Percentiles rank a stretch among this genome's conserved stretches.
Evolutionary conservation across 371 early-diverging fungal species (phyloP).

Genomic region (Mucor racemosus): DNA sequence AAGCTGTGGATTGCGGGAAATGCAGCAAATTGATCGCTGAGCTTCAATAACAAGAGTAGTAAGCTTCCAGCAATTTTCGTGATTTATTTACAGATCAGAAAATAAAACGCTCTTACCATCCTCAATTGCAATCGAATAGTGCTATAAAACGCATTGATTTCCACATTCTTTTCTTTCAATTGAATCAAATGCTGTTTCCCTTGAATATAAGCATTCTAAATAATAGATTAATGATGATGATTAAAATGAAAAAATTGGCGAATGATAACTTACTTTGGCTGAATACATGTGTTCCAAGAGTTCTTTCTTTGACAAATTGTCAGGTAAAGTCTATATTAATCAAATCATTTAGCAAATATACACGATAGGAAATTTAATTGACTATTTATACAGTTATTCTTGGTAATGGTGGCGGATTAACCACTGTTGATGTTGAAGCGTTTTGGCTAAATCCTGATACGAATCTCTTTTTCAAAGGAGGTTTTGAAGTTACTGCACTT

Average conservation of each 20-base stretch:
- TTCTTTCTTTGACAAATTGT: constrained; percentile 1
- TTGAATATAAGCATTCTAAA: neutral
- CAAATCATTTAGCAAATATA: neutral
- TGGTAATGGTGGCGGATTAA: neutral
- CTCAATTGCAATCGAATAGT: constrained; percentile 1
- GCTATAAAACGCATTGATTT: neutral
- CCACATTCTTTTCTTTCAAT: neutral
- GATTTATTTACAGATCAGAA: neutral
- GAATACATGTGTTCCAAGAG: constrained; percentile 4
- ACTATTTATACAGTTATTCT: neutral
- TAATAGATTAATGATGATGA: neutral
- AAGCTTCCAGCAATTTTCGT: neutral
- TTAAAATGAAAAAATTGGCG: neutral
- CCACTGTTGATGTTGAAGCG: neutral
- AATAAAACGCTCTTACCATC: constrained; percentile 8
- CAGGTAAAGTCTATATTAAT: neutral
- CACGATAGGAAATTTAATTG: neutral
- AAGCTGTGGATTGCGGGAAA: neutral
- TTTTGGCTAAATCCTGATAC: neutral
- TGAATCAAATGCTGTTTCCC: neutral
- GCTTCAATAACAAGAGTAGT: neutral
- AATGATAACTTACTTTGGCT: neutral
- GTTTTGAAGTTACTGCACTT: neutral
- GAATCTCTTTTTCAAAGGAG: constrained; percentile 9
- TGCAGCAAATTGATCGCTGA: constrained; percentile 15